A percentile compares a stretch with the other conserved stretches of the same genome.
Evolutionary conservation across 192 early-diverging fungal genomes (phyloP).

Genomic region (Linnemannia hyalina): DNA sequence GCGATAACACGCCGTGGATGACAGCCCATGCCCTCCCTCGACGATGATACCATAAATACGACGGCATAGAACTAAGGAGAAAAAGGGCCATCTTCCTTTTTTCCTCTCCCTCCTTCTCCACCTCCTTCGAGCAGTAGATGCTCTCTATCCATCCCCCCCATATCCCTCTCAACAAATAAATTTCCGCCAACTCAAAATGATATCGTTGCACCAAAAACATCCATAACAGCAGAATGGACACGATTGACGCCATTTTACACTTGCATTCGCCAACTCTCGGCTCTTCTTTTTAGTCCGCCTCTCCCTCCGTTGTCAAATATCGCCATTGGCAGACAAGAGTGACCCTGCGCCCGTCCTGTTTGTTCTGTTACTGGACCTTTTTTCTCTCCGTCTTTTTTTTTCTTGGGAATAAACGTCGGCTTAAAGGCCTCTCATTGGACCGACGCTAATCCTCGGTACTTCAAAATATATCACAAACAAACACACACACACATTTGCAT

Average conservation of each 20-base stretch:
- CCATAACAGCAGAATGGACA: background rate
- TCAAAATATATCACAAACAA: background rate
- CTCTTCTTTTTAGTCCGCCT: background rate
- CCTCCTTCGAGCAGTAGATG: background rate
- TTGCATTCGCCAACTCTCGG: background rate
- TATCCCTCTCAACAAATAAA: background rate
- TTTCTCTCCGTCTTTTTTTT: constrained; percentile 3
- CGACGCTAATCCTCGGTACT: background rate
- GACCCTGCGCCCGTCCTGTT: background rate
- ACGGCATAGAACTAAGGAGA: background rate
- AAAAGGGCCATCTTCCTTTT: background rate
- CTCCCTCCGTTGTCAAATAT: constrained; percentile 9
- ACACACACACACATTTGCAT: background rate
- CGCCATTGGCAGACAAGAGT: constrained; percentile 2
- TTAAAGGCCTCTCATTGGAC: constrained; percentile 13
- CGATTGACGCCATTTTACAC: constrained; percentile 30
- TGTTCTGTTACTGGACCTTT: background rate
- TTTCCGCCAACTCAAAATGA: background rate
- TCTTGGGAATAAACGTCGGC: constrained; percentile 34
- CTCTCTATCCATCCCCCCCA: background rate
- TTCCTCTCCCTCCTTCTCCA: background rate
- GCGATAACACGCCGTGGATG: background rate
- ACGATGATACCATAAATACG: background rate
- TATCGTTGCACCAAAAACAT: background rate
- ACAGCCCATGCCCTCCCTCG: background rate